Conservation (phyloP, 129 eudicot genomes). For the Flaveria robusta region DNA sequence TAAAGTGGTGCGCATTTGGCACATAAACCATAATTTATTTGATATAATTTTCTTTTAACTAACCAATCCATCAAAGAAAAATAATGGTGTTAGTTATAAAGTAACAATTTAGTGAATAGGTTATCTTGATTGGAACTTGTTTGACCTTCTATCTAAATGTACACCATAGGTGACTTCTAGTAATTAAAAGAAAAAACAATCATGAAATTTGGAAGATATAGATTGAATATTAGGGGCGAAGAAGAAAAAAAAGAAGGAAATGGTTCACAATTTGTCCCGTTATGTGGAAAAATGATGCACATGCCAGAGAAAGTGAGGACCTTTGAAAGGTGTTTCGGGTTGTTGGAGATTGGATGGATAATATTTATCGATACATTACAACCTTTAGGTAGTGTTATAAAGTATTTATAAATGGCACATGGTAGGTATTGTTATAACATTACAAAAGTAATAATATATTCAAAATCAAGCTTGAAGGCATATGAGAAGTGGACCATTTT, state of each 20-base stretch:
- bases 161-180: neutral
- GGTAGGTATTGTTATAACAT: neutral
- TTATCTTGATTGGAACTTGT: neutral
- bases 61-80: neutral
- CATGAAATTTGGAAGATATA: neutral
- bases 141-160: neutral
- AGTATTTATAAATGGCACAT: too few species aligned
- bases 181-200: neutral
- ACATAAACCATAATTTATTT: too few species aligned
- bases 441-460: too few species aligned
- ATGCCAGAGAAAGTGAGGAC: slow-evolving; percentile 22
- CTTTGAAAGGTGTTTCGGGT: slow-evolving; percentile 22
- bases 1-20: too few species aligned
- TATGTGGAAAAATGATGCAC: slow-evolving; percentile 18
- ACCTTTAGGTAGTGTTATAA: neutral
- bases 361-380: neutral
- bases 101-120: neutral
- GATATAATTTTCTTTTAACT: too few species aligned
- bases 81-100: neutral
- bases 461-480: too few species aligned
- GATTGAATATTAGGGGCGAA: neutral
- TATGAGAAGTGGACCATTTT: too few species aligned
- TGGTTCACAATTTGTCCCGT: slow-evolving; percentile 11
- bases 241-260: neutral
- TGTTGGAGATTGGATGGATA: neutral